Percentiles rank a stretch among this genome's conserved stretches.
Conservation (phyloP, 495 filamentous ascomycete genomes). For the Neurospora sp. region DNA sequence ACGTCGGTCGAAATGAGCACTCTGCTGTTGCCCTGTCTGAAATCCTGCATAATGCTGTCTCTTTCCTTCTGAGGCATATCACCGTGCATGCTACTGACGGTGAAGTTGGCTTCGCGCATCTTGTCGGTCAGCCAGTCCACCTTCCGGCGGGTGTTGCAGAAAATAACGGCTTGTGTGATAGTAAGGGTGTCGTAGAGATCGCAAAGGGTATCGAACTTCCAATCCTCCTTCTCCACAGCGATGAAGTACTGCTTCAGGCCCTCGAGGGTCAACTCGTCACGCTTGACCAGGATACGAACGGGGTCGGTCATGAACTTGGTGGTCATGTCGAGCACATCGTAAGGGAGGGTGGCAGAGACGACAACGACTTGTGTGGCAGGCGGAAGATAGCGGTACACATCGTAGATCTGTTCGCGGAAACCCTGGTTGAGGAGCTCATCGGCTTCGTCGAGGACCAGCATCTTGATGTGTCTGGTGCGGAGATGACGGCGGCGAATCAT, state of each 20-base stretch:
- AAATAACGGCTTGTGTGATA: slow-evolving; percentile 98
- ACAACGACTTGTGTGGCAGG: slow-evolving; percentile 97
- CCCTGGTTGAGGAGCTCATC: slow-evolving; percentile 97
- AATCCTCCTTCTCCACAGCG: slow-evolving; percentile 99
- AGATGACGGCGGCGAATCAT: slow-evolving; percentile 97
- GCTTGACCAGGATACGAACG: slow-evolving; percentile 97
- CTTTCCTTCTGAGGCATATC: slow-evolving; percentile 97
- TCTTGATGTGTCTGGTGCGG: slow-evolving; percentile 94
- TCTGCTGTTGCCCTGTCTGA: slow-evolving; percentile 93
- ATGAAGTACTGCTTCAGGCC: slow-evolving; percentile 99
- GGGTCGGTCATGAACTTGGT: slow-evolving; percentile 99
- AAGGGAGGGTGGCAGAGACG: slow-evolving; percentile 93
- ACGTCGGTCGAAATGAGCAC: slow-evolving; percentile 97
- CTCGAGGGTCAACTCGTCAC: slow-evolving; percentile 96
- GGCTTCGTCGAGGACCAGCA: slow-evolving; percentile 97
- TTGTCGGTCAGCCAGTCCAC: slow-evolving; percentile 99
- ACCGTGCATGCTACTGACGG: slow-evolving; percentile 97
- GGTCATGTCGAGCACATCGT: slow-evolving; percentile 98
- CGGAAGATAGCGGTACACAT: slow-evolving; percentile 96
- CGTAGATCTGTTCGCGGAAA: slow-evolving; percentile 99
- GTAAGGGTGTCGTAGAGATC: slow-evolving; percentile 99
- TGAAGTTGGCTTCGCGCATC: slow-evolving; percentile 95
- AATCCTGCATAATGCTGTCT: slow-evolving; percentile 99
- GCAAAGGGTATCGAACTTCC: slow-evolving; percentile 98
- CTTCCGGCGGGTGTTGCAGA: slow-evolving; percentile 99